Base-by-base conservation (phyloP, 306 rosid species). In the Calophaca sinica region DNA sequence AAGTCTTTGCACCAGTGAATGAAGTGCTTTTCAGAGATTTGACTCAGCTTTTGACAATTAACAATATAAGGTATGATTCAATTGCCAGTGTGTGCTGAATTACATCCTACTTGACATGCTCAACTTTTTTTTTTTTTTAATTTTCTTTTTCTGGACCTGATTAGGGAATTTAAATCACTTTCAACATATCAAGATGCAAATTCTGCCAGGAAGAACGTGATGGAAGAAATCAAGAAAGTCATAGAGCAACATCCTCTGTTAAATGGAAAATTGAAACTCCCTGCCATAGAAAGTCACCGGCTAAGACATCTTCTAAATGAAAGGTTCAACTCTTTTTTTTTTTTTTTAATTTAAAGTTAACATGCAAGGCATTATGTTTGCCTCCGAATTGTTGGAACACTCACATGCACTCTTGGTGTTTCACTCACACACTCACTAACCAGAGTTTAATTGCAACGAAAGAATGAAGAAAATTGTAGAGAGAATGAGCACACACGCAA, bases 11-110 rank as follows among this genome's bases (percentile, higher is more conserved):
- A 8, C 14, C 44, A 6, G 7, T 0, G 13, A 64, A 71, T 58
- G 57, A 70, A 48, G 44, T 20, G 6, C 0, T 75, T 26, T 51
- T 48, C 5, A 71, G 41, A 71, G 79, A 71, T 1, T 39, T 80
- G 72, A 35, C 72, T 50, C 60, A 9, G 3, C 69, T 84, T 7
- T 14, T 80, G 44, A 70, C 60, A 1, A 2, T 65, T 0, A 13
- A 80, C 7, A 20, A 84, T 44, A 80, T 79, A 71, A 84, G 79
- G 87, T 75, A 63, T 55, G 26, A 14, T 8, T 72, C 45, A 65
- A 3, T 59, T 11, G 9, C 26, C 26, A 20, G 26, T 20, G 26
- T 20, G 26, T 20, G 26, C 26, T 20, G 26, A 20, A 20, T 20
- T 20, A 20, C 26, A 20, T 20, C n/a, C n/a, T 20, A 1, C 26